Evolutionary conservation across 805 yeast genomes (phyloP), one percentile per base, ranked within the genome.

Genomic region (Zygosaccharomyces kombuchaensis): DNA sequence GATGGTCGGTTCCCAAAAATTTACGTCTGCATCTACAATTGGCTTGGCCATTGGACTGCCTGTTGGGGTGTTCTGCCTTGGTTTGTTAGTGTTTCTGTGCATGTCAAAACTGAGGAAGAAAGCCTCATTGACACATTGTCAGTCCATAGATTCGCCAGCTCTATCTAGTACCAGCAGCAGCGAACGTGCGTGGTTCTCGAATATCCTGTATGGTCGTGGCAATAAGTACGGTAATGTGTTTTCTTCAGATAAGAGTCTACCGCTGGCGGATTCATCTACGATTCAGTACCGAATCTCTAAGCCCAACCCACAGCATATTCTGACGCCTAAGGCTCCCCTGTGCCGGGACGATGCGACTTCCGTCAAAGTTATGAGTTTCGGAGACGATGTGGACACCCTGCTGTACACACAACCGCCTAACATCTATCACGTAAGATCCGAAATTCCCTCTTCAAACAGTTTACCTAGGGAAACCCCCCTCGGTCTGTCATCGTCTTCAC

Each of bases 31-130:
- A 6, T 21, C 40, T 12, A 49, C 50, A 4, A 41, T 63, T 23
- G 68, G 62, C 1, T 42, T 63, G n/a, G 53, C 66, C 4, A 54
- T 63, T 19, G 68, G 68, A 1, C 44, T 63, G 13, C 68, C 68
- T 2, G 47, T 63, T 10, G 66, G 63, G 1, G 44, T 63, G 7
- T 58, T 62, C 40, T 50, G 54, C 34, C 43, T 60, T 6, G 59
- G 57, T 2, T 36, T 62, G 13, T 10, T 52, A 2, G 16, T 56
- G 25, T 46, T 61, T 37, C 38, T 59, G 22, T 29, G 53, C 2
- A 54, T 51, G 42, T 52, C 53, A 21, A 52, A 45, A 32, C 50
- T 52, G 21, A 45, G 44, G 8, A 54, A 44, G 31, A 45, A 43
- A 26, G 10, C 36, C 8, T 32, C 46, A 8, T 12, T 37, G 8